Percentiles rank a stretch among this genome's conserved stretches.
These are phyloP conservation scores for Speleostelium caveatum DNA, from an alignment of 78 protist species.

Conservation along the genomic window DNA sequence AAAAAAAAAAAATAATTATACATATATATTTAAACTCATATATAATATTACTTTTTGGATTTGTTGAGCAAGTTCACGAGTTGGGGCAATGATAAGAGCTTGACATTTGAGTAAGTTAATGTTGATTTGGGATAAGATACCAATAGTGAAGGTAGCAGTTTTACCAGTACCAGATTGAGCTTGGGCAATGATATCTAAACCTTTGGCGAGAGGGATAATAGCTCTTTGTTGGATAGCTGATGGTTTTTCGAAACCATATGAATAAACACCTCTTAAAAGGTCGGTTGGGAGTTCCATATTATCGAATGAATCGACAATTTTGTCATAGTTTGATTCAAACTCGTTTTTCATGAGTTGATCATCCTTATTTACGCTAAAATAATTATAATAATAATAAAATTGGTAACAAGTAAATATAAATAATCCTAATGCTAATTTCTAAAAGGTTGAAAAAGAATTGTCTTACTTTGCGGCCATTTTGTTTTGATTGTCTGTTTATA, in stretches of 20 bases:
- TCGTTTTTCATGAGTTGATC: conserved; percentile 81
- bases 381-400: conserved; percentile 1
- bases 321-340: conserved; percentile 78
- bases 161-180: conserved; percentile 99
- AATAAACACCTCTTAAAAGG: conserved; percentile 98
- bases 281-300: conserved; percentile 94
- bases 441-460: background rate
- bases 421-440: background rate
- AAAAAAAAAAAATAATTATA: conserved; percentile 6
- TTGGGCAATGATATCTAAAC: conserved; percentile 98
- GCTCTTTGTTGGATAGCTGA: conserved; percentile 99
- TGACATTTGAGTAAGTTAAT: conserved; percentile 81
- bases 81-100: conserved; percentile 99
- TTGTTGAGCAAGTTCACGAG: conserved; percentile 99
- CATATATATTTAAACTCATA: background rate
- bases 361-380: conserved; percentile 16
- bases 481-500: background rate
- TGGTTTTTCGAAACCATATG: conserved; percentile 99
- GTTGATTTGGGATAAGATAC: conserved; percentile 92
- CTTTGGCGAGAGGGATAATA: conserved; percentile 92
- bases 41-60: conserved; percentile 87
- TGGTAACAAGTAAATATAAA: background rate
- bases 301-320: conserved; percentile 94
- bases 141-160: conserved; percentile 97
- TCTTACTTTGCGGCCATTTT: background rate